These are phyloP conservation scores for Quambalaria eucalypti DNA, from an alignment of 1,284 basidiomycete genomes.

Conservation along the genomic window DNA sequence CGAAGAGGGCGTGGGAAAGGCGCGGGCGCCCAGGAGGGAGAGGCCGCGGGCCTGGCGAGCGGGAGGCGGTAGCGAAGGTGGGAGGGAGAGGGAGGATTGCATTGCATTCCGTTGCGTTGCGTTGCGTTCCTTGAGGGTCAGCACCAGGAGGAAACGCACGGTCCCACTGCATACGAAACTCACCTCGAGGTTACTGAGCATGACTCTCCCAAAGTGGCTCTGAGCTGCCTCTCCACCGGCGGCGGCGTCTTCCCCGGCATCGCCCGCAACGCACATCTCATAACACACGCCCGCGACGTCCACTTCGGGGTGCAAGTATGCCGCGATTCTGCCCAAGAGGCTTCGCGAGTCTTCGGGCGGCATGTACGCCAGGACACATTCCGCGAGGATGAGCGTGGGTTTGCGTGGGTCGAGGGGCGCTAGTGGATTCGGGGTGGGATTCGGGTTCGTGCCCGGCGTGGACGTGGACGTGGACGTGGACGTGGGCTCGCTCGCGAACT, in stretches of 20 bases:
- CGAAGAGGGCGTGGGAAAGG: constrained; percentile 19
- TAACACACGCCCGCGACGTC: constrained; percentile 23
- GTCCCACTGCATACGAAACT: too few relatives aligned
- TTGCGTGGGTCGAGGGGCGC: constrained; percentile 8
- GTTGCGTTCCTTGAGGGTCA: too few relatives aligned
- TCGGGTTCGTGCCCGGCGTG: background rate
- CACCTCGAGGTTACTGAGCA: constrained; percentile 42
- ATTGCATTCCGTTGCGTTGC: background rate
- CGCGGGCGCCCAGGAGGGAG: constrained; percentile 31
- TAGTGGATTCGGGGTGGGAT: constrained; percentile 7
- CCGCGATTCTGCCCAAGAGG: constrained; percentile 15
- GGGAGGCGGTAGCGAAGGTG: too few relatives aligned
- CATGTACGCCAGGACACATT: constrained; percentile 43
- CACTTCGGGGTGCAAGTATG: constrained; percentile 6
- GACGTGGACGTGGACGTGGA: background rate
- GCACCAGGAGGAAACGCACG: too few relatives aligned
- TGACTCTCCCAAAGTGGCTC: constrained; percentile 37
- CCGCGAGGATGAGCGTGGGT: constrained; percentile 40
- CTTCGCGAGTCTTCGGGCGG: constrained; percentile 15
- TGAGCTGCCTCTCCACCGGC: background rate
- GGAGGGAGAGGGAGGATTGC: background rate
- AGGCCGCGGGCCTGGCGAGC: constrained; percentile 20
- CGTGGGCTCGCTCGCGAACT: background rate
- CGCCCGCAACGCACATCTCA: constrained; percentile 39
- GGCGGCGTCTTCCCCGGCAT: constrained; percentile 2